Base-by-base conservation (phyloP, 208 protist genomes). In the Naegleria lovaniensis region DNA sequence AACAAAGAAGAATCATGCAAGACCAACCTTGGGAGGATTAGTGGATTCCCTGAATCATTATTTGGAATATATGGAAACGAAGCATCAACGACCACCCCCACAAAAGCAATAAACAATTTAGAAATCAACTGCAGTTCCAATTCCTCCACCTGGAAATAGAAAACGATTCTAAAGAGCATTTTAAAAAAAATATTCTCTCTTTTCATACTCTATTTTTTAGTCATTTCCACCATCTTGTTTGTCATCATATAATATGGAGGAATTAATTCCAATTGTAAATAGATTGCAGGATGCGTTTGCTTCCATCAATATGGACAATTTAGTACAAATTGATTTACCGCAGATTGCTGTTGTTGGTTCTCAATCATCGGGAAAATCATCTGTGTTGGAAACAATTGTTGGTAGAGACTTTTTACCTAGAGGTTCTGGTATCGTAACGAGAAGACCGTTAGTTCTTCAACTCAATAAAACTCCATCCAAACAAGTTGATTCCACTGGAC, bases 311-410 rank as follows among this genome's bases (percentile, higher is more conserved):
- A 96, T 97, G 94, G 95, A 95, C 85, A 95, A 98, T 83, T 13
- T 36, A 36, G 29, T n/a, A 9, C 94, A 95, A 89, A 93, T 99
- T 58, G 97, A 99, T 94, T 95, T 99, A 41, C 99, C 99, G 15
- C 98, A 99, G 94, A 99, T 99, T 91, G 98, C 97, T 25, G 99
- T 99, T 43, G 98, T 99, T 41, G 99, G 99, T n/a, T 95, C 95
- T 55, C 98, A 99, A 94, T 97, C 95, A 87, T 96, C 94, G 58
- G 97, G 98, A 91, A 99, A 99, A 94, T 97, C 94, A 90, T 98
- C 97, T 38, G 99, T 99, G 76, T 95, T 99, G n/a, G 99, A 99
- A 94, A 97, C 96, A 75, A 97, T 99, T 87, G 99, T 99, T 0
- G 99, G 99, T 3, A 95, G 97, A 89, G 99, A 99, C 92, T 99